phyloP scores from a whole-genome alignment of 257 asterid genomes.

The Penstemon eatonii region DNA sequence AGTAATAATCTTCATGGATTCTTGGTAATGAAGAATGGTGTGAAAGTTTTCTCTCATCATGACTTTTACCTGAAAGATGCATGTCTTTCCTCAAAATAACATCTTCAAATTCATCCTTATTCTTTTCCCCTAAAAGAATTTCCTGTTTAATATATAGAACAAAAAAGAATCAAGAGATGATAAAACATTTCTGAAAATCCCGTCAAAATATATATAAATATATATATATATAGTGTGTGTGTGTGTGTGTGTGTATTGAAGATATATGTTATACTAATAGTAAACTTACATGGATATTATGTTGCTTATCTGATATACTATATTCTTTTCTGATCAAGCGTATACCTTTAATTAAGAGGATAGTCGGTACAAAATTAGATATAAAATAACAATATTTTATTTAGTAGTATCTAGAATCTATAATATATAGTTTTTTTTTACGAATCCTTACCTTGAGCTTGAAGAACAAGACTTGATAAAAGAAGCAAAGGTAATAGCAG shows the following conservation, averaged over 20 bases:
- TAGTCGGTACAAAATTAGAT: background rate
- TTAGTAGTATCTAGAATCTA: background rate
- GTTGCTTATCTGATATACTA: constrained; percentile 18
- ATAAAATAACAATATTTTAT: background rate
- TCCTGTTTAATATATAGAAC: constrained; percentile 25
- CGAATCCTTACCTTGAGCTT: constrained; percentile 43
- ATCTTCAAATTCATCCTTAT: constrained; percentile 26
- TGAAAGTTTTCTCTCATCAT: constrained; percentile 31
- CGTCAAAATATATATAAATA: background rate
- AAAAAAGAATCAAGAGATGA: background rate
- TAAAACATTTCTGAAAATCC: background rate
- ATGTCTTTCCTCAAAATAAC: constrained; percentile 24
- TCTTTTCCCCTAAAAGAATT: constrained; percentile 11
- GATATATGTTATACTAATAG: background rate
- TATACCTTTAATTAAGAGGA: constrained; percentile 29
- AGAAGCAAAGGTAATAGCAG: constrained; percentile 42
- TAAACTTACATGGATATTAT: constrained; percentile 34
- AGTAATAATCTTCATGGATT: constrained; percentile 24
- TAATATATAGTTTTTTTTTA: too few species aligned
- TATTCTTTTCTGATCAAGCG: constrained; percentile 30
- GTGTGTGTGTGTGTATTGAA: background rate
- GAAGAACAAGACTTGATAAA: constrained; percentile 42
- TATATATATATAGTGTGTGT: background rate
- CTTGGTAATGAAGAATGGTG: constrained; percentile 45
- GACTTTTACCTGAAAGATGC: constrained; percentile 42